A percentile compares a stretch with the other conserved stretches of the same genome.
Evolutionary conservation across 306 rosid genomes (phyloP).

Genomic region (Quercus engelmannii): DNA sequence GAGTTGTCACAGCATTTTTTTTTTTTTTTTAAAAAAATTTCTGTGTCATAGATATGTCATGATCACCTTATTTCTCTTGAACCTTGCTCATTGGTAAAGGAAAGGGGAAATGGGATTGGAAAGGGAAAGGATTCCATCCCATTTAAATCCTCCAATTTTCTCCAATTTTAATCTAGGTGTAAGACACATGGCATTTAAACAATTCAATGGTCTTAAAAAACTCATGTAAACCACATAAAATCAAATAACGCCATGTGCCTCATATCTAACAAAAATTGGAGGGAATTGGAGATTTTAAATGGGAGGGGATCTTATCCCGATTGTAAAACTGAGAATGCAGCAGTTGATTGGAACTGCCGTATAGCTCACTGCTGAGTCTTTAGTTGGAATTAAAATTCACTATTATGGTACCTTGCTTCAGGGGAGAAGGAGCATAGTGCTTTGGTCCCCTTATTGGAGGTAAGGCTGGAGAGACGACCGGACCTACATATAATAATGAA

Average conservation of each 20-base stretch:
- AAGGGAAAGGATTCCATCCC: too few species aligned
- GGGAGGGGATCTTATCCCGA: too few species aligned
- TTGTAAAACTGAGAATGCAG: constrained; percentile 3
- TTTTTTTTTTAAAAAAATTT: background rate
- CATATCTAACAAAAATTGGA: too few species aligned
- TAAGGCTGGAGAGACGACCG: constrained; percentile 46
- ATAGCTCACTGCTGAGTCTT: constrained; percentile 15
- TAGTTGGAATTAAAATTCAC: background rate
- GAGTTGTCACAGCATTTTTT: background rate
- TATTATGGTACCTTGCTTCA: constrained; percentile 46
- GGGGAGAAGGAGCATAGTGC: constrained; percentile 57
- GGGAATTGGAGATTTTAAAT: too few species aligned
- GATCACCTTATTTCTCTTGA: background rate
- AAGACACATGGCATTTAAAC: too few species aligned
- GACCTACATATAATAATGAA: constrained; percentile 33
- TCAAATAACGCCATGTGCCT: too few species aligned
- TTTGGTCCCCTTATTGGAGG: constrained; percentile 28
- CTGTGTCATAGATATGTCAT: background rate
- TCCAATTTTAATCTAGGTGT: too few species aligned
- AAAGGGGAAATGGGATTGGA: too few species aligned
- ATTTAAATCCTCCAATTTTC: too few species aligned
- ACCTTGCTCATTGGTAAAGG: background rate
- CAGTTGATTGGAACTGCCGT: constrained; percentile 7
- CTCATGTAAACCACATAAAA: too few species aligned
- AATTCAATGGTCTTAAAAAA: too few species aligned